A percentile compares a stretch with the other conserved stretches of the same genome.
Conservation (phyloP, 176 grass and related monocot genomes). For the Cocos nucifera region DNA sequence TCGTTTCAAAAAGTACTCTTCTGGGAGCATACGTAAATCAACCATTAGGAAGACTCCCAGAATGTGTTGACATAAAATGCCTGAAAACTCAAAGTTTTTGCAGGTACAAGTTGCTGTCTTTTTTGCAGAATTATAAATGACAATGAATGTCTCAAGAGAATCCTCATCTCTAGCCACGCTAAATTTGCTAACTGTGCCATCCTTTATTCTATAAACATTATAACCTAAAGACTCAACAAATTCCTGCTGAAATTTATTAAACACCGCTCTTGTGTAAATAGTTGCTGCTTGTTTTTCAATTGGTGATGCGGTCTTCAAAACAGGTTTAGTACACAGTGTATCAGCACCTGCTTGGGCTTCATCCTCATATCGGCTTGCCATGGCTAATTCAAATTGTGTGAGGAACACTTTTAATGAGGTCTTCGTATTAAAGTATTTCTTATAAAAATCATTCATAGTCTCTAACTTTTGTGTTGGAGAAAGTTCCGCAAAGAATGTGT, state of each 20-base stretch:
- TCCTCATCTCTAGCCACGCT: conserved; percentile 70
- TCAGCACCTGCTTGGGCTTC: conserved; percentile 61
- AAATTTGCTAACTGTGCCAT: conserved; percentile 50
- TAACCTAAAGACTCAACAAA: conserved; percentile 84
- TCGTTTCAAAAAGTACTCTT: conserved; percentile 64
- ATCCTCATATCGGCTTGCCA: conserved; percentile 48
- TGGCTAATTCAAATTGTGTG: conserved; percentile 53
- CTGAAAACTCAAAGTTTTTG: conserved; percentile 73
- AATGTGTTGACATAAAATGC: conserved; percentile 89
- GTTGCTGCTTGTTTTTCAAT: conserved; percentile 90
- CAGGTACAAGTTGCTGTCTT: conserved; percentile 77
- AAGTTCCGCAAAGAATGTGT: conserved; percentile 78
- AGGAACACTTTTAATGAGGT: conserved; percentile 70
- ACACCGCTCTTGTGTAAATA: conserved; percentile 70
- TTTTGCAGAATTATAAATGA: conserved; percentile 59
- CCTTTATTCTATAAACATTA: conserved; percentile 59
- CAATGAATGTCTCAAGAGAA: conserved; percentile 53
- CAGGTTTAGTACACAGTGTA: conserved; percentile 30
- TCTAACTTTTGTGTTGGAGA: conserved; percentile 52
- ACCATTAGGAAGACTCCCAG: conserved; percentile 80
- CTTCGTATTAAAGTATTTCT: conserved; percentile 73
- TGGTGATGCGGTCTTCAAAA: conserved; percentile 58
- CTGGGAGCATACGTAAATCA: conserved; percentile 51
- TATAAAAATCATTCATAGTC: conserved; percentile 78
- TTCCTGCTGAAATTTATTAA: conserved; percentile 85